Conservation (phyloP, 2,329 filamentous ascomycete species). For the Neodidymelliopsis sp. region DNA sequence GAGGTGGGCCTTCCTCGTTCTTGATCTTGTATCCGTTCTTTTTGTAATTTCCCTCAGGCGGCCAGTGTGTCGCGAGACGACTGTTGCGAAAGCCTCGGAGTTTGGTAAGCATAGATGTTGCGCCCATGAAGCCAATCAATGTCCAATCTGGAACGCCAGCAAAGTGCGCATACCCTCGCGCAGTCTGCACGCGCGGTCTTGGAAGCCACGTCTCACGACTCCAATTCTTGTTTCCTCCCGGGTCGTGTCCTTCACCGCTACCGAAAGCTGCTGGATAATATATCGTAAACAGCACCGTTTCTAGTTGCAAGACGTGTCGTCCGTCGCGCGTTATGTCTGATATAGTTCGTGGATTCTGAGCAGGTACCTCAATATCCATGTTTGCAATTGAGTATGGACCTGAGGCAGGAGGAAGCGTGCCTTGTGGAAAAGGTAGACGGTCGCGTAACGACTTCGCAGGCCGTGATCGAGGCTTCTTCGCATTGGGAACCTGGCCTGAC, state of each 20-base stretch:
- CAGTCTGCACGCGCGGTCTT: constrained; percentile 62
- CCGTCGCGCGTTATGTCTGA: constrained; percentile 60
- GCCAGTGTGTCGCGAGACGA: constrained; percentile 63
- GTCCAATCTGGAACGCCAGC: constrained; percentile 57
- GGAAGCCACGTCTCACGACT: constrained; percentile 69
- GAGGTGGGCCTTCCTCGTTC: constrained; percentile 51
- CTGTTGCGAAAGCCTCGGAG: constrained; percentile 70
- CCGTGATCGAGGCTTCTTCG: constrained; percentile 58
- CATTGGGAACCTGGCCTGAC: constrained; percentile 48
- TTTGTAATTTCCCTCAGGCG: constrained; percentile 52
- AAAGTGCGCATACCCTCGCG: constrained; percentile 69
- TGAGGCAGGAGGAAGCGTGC: constrained; percentile 58
- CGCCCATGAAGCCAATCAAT: constrained; percentile 62
- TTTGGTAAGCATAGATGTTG: constrained; percentile 69
- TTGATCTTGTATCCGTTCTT: constrained; percentile 52
- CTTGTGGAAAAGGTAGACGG: constrained; percentile 53
- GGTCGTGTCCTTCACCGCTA: constrained; percentile 47
- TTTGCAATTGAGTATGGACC: constrained; percentile 58
- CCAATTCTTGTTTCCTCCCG: constrained; percentile 54
- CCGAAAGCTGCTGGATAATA: constrained; percentile 68
- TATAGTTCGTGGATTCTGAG: constrained; percentile 55
- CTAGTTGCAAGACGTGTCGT: constrained; percentile 58
- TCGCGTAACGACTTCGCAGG: constrained; percentile 59
- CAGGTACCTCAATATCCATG: constrained; percentile 66
- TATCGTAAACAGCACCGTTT: constrained; percentile 70